These are phyloP conservation scores for Fusarium goolgardi DNA, from an alignment of 2,329 filamentous ascomycete species.

Conservation along the genomic window DNA sequence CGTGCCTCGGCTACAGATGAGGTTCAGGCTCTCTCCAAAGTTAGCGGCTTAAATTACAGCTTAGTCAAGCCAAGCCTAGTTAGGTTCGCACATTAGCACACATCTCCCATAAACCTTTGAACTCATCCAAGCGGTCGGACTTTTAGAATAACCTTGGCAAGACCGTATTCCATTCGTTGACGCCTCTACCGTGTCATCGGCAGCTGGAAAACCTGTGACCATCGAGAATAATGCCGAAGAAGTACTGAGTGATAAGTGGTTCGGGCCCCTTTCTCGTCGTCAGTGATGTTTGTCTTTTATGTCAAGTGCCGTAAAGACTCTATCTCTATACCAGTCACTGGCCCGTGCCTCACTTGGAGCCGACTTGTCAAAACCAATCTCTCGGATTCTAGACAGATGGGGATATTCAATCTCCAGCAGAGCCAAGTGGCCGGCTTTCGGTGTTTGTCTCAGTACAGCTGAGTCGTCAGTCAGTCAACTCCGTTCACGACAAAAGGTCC, in stretches of 20 bases:
- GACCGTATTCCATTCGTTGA: conserved; percentile 1
- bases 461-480: not conserved
- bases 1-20: conserved; percentile 39
- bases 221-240: conserved; percentile 15
- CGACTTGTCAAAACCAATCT: conserved; percentile 29
- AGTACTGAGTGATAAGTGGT: not conserved
- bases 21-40: conserved; percentile 16
- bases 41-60: not conserved
- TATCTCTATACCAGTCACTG: conserved; percentile 5
- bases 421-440: not conserved
- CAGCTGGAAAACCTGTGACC: conserved; percentile 21
- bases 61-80: not conserved
- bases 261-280: not conserved
- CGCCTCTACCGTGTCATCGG: conserved; percentile 26
- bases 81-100: not conserved
- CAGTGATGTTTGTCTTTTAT: conserved; percentile 1
- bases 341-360: conserved; percentile 20
- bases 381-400: conserved; percentile 17
- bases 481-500: conserved; percentile 8
- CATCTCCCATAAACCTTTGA: conserved; percentile 26
- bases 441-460: conserved; percentile 5
- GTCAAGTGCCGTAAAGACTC: conserved; percentile 7
- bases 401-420: not conserved
- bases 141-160: conserved; percentile 23
- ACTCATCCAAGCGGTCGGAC: conserved; percentile 34